phyloP scores from a whole-genome alignment of 306 rosid species.

The Urtica urens region DNA sequence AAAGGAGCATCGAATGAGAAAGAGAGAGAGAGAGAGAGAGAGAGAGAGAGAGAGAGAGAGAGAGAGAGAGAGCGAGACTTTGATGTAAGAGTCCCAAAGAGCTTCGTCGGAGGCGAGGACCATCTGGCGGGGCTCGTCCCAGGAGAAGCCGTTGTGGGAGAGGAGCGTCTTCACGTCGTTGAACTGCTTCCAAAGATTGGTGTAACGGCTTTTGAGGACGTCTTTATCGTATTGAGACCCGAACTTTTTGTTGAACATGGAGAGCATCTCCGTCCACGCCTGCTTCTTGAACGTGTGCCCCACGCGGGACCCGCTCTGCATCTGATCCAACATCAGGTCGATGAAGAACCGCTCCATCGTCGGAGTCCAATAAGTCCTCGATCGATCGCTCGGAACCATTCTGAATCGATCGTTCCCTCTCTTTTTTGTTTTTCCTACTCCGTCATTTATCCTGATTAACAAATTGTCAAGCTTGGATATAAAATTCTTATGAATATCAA shows the following conservation, averaged over 20 bases:
- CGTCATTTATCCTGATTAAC: no score
- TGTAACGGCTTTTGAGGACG: slow-evolving; percentile 55
- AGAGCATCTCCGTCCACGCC: slow-evolving; percentile 67
- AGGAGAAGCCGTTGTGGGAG: slow-evolving; percentile 53
- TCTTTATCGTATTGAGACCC: slow-evolving; percentile 63
- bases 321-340: slow-evolving; percentile 68
- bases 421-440: no score
- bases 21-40: no score
- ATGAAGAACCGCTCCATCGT: slow-evolving; percentile 58
- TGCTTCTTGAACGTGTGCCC: slow-evolving; percentile 70
- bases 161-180: slow-evolving; percentile 56
- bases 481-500: no score
- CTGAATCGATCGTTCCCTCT: no score
- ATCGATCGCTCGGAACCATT: slow-evolving; percentile 56
- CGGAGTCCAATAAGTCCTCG: slow-evolving; percentile 65
- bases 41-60: no score
- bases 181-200: slow-evolving; percentile 72
- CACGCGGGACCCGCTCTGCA: slow-evolving; percentile 46
- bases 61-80: no score
- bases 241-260: slow-evolving; percentile 49
- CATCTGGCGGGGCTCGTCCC: slow-evolving; percentile 59
- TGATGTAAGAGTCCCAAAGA: slow-evolving; percentile 54
- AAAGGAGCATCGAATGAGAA: background rate
- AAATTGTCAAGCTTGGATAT: no score
- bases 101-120: slow-evolving; percentile 57